Evolutionary conservation across 2,329 filamentous ascomycete genomes (phyloP), one percentile per base, ranked within the genome.

Genomic region (Ophiostoma montium): DNA sequence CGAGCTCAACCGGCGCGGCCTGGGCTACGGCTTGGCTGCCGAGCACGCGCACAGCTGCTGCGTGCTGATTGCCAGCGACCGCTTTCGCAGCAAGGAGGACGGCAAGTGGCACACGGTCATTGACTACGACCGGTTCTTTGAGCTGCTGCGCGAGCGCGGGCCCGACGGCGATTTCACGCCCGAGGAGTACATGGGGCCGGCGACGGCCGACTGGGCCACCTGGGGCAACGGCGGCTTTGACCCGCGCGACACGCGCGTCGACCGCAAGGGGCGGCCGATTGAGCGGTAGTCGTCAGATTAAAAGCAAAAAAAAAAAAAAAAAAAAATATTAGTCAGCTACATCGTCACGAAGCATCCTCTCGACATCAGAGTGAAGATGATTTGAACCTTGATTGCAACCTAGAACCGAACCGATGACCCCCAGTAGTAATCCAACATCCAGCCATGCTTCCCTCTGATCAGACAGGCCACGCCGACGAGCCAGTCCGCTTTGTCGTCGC

Each of bases 31-130:
- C 16, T 90, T 96, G 57, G 90, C 86, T 0, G 92, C 90, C 2
- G 92, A 96, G 67, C 90, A 96, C 61, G 86, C 86, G 1, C 90
- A 96, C 67, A 92, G 84, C 61, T 96, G 92, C 69, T 96, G 90
- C 62, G 81, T 94, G 19, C 69, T 96, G 47, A 72, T 96, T 35
- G 90, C 87, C 0, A 89, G 84, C 59, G 80, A 83, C 50, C 70
- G 88, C 9, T 98, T 96, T 70, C 70, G 88, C 9, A 96, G 95
- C 70, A 70, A 72, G 50, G 76, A 81, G 38, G 70, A 84, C 46
- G 86, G 81, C 5, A 84, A 78, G 61, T 96, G 89, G 89, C 86
- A 92, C 61, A 95, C 90, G 2, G 69, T 84, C 46, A 96, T 98
- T 59, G 84, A 95, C 63, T 96, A 95, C 63, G 74, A 84, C 49